Percentiles rank a stretch among this genome's conserved stretches.
Conservation (phyloP, 768 basidiomycete species). For the Naganishia friedmannii region DNA sequence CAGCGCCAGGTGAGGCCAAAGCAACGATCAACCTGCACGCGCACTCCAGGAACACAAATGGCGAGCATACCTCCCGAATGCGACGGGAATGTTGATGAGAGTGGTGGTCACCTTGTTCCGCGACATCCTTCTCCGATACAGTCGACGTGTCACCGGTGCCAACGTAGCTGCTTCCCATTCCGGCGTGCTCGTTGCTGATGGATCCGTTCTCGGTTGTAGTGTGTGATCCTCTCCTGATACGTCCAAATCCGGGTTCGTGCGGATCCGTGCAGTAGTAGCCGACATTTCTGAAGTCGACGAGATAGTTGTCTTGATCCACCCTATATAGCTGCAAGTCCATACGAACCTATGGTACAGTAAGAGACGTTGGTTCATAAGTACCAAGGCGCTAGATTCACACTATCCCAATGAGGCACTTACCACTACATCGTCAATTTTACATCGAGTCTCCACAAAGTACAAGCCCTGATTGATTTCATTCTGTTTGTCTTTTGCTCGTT, state of each 20-base stretch:
- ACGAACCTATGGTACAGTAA: constrained; percentile 62
- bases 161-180: constrained; percentile 2
- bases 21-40: constrained; percentile 91
- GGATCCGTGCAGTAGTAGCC: constrained; percentile 66
- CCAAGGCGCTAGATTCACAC: background rate
- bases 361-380: constrained; percentile 26
- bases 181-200: constrained; percentile 2
- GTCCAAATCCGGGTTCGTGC: constrained; percentile 57
- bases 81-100: constrained; percentile 22
- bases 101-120: constrained; percentile 13
- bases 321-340: constrained; percentile 98
- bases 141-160: constrained; percentile 17
- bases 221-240: constrained; percentile 64
- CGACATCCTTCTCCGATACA: constrained; percentile 17
- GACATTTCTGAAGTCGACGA: constrained; percentile 98
- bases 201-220: constrained; percentile 18
- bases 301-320: constrained; percentile 91
- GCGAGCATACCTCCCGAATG: constrained; percentile 56
- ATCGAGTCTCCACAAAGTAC: constrained; percentile 91
- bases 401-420: constrained; percentile 56
- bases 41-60: constrained; percentile 95
- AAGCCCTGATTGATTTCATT: constrained; percentile 58
- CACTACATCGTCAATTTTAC: constrained; percentile 83
- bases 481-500: constrained; percentile 48
- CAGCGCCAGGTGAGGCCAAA: constrained; percentile 58